Conservation (phyloP, 805 yeast genomes). For the Sungouiozyma intestinalis region DNA sequence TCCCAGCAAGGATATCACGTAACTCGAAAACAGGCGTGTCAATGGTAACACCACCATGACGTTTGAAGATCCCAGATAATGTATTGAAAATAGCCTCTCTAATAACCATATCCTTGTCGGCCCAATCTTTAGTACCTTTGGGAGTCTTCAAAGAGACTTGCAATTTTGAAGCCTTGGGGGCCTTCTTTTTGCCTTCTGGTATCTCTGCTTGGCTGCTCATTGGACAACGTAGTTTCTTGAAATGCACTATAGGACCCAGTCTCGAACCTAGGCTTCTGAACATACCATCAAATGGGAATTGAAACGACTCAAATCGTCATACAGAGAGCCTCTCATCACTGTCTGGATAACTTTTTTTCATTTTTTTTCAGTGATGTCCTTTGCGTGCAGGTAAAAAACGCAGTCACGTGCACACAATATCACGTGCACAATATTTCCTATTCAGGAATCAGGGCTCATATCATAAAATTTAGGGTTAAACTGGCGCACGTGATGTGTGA, state of each 20-base stretch:
- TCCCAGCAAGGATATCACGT: slow-evolving; percentile 90
- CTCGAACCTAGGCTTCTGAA: background rate
- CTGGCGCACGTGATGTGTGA: too few species aligned
- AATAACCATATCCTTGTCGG: slow-evolving; percentile 93
- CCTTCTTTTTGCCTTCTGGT: slow-evolving; percentile 8
- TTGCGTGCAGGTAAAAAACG: background rate
- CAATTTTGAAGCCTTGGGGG: slow-evolving; percentile 35
- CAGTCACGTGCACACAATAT: background rate
- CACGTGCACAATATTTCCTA: too few species aligned
- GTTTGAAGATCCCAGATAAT: slow-evolving; percentile 66
- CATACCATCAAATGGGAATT: background rate
- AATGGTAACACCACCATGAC: slow-evolving; percentile 96
- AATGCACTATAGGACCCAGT: background rate
- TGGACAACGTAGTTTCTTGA: background rate
- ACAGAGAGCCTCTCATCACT: background rate
- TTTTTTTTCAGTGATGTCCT: background rate
- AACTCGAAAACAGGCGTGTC: slow-evolving; percentile 98
- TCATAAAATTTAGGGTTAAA: too few species aligned
- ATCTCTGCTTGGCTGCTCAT: background rate
- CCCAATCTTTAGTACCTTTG: slow-evolving; percentile 97
- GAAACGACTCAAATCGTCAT: background rate
- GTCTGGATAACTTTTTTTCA: background rate
- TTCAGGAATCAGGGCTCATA: background rate
- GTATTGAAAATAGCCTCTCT: slow-evolving; percentile 78
- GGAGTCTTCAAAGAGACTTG: slow-evolving; percentile 85